Percentiles rank a stretch among this genome's conserved stretches.
Evolutionary conservation across 306 rosid genomes (phyloP).

Genomic region (Castanea mollissima): DNA sequence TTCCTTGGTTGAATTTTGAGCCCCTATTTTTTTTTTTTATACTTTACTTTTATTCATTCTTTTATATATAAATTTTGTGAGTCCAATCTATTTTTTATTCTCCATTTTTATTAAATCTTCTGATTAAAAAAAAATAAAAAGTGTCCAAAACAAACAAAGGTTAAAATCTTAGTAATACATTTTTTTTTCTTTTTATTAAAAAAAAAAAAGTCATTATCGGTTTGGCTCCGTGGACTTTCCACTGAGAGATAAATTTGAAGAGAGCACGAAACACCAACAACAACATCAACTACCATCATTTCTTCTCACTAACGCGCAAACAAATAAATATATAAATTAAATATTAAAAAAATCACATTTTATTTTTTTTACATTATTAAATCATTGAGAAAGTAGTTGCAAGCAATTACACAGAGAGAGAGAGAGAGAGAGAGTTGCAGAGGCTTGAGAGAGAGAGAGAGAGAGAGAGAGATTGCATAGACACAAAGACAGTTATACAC

Average conservation of each 20-base stretch:
- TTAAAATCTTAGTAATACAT: neutral
- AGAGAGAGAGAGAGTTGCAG: neutral
- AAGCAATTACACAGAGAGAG: neutral
- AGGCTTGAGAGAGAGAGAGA: neutral
- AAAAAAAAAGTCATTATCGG: slow-evolving; percentile 9
- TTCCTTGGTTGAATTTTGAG: no score
- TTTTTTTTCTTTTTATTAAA: no score
- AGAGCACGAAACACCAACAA: slow-evolving; percentile 33
- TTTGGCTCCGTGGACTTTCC: slow-evolving; percentile 44
- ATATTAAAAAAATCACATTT: neutral
- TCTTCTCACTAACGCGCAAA: neutral
- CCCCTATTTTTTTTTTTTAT: no score
- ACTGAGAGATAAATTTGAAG: slow-evolving; percentile 26
- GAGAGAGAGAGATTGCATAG: neutral
- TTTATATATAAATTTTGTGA: no score
- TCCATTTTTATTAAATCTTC: no score
- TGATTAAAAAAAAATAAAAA: no score
- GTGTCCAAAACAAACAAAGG: no score
- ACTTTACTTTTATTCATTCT: no score
- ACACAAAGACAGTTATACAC: neutral
- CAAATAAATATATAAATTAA: neutral
- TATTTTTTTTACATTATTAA: no score
- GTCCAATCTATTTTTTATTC: no score
- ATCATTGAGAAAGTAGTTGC: neutral
- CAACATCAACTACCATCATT: neutral